phyloP scores from a whole-genome alignment of 768 basidiomycete species.

The Lentinula aciculospora region DNA sequence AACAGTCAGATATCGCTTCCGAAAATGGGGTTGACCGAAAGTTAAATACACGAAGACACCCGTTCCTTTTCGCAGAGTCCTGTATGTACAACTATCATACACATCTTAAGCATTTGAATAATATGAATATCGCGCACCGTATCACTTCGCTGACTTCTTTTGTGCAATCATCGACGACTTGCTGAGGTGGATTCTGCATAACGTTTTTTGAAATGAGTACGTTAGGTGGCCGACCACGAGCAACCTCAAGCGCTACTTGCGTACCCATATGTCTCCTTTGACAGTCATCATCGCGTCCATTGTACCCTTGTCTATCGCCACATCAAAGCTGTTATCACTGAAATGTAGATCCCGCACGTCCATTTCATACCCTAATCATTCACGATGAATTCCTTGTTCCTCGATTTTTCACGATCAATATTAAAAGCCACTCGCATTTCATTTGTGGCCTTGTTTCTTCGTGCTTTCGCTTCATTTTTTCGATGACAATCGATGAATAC shows the following conservation, averaged over 20 bases:
- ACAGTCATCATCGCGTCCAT: constrained; percentile 90
- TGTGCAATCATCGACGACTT: constrained; percentile 65
- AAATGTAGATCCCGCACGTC: constrained; percentile 70
- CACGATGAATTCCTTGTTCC: not conserved
- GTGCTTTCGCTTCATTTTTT: constrained; percentile 64
- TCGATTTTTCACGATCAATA: no score
- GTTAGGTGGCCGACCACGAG: not conserved
- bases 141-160: constrained; percentile 74
- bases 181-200: constrained; percentile 66
- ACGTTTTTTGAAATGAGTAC: not conserved
- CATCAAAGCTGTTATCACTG: constrained; percentile 57
- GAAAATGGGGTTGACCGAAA: constrained; percentile 88
- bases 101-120: no score
- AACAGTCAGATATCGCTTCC: constrained; percentile 57
- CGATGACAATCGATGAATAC: constrained; percentile 74
- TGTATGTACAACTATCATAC: constrained; percentile 17
- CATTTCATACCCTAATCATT: constrained; percentile 69
- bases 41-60: constrained; percentile 77
- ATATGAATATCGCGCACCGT: constrained; percentile 38
- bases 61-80: constrained; percentile 53
- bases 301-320: constrained; percentile 86
- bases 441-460: constrained; percentile 49
- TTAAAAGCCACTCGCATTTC: constrained; percentile 69
- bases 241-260: constrained; percentile 10
- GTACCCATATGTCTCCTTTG: constrained; percentile 79